Conservation (phyloP, 2,329 filamentous ascomycete genomes). For the Chalaropsis ovoidea region DNA sequence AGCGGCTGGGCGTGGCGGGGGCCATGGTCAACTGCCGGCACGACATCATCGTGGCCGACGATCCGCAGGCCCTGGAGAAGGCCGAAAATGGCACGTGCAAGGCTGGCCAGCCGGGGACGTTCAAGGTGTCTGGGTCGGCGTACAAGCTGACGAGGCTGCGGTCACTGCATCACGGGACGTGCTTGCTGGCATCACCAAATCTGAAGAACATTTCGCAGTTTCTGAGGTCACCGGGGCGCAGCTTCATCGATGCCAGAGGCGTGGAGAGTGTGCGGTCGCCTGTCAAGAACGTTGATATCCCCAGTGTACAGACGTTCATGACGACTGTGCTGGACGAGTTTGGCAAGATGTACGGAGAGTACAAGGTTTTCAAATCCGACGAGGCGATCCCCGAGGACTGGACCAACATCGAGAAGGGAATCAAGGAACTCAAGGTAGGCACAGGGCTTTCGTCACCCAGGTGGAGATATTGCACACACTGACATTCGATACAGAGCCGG, state of each 20-base stretch:
- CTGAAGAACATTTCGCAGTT: conserved; percentile 57
- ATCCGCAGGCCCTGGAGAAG: conserved; percentile 17
- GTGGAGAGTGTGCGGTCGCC: conserved; percentile 85
- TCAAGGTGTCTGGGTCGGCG: conserved; percentile 87
- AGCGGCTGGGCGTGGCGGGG: conserved; percentile 45
- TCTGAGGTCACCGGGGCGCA: conserved; percentile 66
- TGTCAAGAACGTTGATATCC: conserved; percentile 65
- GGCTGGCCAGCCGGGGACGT: conserved; percentile 32
- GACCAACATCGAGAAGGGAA: conserved; percentile 47
- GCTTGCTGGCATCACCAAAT: conserved; percentile 68
- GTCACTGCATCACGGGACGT: conserved; percentile 87
- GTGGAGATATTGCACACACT: conserved; percentile 18
- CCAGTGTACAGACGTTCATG: conserved; percentile 37
- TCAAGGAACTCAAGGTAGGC: conserved; percentile 51
- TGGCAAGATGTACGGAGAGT: conserved; percentile 49
- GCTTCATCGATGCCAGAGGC: conserved; percentile 68
- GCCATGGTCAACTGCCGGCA: conserved; percentile 79
- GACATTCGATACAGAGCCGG: conserved; percentile 40
- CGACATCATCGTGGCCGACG: conserved; percentile 69
- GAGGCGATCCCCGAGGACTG: conserved; percentile 37
- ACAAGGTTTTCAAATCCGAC: conserved; percentile 41
- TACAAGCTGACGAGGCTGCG: conserved; percentile 80
- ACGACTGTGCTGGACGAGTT: conserved; percentile 57
- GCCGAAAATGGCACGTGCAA: conserved; percentile 18
- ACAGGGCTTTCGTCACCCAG: neutral